Conservation (phyloP, 2,329 filamentous ascomycete genomes). For the Colletotrichum costaricense region DNA sequence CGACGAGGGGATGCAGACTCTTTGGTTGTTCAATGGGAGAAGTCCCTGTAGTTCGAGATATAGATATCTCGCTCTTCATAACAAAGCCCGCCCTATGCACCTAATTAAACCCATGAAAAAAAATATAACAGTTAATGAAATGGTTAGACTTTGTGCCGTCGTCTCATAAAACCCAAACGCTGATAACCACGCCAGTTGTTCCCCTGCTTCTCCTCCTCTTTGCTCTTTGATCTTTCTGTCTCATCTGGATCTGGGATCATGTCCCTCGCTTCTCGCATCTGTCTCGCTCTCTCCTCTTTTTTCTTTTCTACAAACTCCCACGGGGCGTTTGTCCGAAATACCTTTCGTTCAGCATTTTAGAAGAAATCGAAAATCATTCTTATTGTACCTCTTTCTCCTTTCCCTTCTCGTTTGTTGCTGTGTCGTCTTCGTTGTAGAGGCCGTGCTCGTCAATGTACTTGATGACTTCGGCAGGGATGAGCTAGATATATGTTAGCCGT, state of each 20-base stretch:
- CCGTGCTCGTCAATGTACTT: constrained; percentile 77
- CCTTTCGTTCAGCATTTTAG: background rate
- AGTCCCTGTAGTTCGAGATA: constrained; percentile 17
- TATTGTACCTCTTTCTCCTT: constrained; percentile 32
- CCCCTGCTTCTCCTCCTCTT: background rate
- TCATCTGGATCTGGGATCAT: background rate
- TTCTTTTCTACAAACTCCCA: constrained; percentile 11
- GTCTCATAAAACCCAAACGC: constrained; percentile 32
- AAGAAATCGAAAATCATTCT: background rate
- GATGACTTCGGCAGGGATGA: constrained; percentile 79
- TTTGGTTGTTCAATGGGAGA: constrained; percentile 21
- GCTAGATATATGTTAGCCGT: constrained; percentile 62
- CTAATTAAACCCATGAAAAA: constrained; percentile 3
- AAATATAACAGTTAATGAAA: background rate
- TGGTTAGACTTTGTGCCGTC: background rate
- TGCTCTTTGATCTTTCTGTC: background rate
- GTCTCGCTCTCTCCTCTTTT: background rate
- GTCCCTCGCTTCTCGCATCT: constrained; percentile 1
- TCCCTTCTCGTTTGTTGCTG: constrained; percentile 29
- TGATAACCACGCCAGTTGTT: constrained; percentile 28
- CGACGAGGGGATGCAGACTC: background rate
- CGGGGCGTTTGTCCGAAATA: background rate
- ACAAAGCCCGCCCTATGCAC: constrained; percentile 10
- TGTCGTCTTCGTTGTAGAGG: constrained; percentile 66
- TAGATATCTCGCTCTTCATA: constrained; percentile 4